Evolutionary conservation across 345 rosid genomes (phyloP).

Genomic region (Euphorbia pulcherrima): DNA sequence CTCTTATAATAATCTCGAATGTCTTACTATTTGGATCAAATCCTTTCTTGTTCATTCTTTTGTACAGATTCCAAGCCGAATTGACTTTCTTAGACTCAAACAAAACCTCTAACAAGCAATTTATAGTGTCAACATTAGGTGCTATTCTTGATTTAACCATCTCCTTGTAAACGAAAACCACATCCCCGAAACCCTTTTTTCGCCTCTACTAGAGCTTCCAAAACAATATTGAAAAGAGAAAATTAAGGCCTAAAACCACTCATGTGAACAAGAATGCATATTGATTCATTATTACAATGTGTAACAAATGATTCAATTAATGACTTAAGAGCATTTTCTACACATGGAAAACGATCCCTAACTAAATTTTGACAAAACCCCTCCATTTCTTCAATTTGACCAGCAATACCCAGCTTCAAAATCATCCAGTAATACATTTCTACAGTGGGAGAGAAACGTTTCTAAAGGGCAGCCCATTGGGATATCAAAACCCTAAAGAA

Average conservation of each 20-base stretch:
- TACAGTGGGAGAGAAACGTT: slow-evolving; percentile 40
- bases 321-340: slow-evolving; percentile 29
- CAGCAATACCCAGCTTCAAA: slow-evolving; percentile 50
- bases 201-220: slow-evolving; percentile 40
- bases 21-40: slow-evolving; percentile 43
- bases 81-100: slow-evolving; percentile 36
- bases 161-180: slow-evolving; percentile 54
- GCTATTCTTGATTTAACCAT: slow-evolving; percentile 50
- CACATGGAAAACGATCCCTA: slow-evolving; percentile 30
- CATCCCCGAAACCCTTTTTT: slow-evolving; percentile 35
- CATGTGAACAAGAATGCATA: slow-evolving; percentile 37
- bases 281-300: slow-evolving; percentile 35
- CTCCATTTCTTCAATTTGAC: slow-evolving; percentile 38
- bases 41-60: slow-evolving; percentile 46
- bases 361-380: slow-evolving; percentile 38
- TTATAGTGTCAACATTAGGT: slow-evolving; percentile 46
- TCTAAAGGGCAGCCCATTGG: slow-evolving; percentile 48
- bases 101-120: slow-evolving; percentile 42
- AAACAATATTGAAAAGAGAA: slow-evolving; percentile 34
- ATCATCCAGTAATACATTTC: slow-evolving; percentile 43
- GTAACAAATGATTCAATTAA: slow-evolving; percentile 36
- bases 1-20: slow-evolving; percentile 42
- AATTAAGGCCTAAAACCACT: slow-evolving; percentile 33
- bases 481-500: slow-evolving; percentile 42
- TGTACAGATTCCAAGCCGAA: slow-evolving; percentile 45